phyloP scores from a whole-genome alignment of 805 yeast genomes.

The Yamadazyma phyllophila region DNA sequence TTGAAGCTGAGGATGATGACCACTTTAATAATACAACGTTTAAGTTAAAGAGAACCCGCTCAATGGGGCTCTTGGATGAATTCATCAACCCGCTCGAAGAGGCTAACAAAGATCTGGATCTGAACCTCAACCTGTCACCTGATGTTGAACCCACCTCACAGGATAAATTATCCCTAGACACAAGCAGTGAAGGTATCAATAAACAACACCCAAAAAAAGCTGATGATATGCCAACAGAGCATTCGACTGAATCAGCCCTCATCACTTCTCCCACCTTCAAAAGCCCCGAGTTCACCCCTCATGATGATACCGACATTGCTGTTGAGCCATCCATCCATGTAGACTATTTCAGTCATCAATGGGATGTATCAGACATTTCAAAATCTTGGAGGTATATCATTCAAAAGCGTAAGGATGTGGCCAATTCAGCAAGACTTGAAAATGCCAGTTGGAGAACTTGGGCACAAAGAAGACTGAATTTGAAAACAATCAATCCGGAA shows the following conservation, averaged over 20 bases:
- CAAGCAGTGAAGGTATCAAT: background rate
- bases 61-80: conserved; percentile 77
- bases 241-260: background rate
- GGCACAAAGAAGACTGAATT: conserved; percentile 72
- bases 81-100: conserved; percentile 38
- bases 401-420: conserved; percentile 75
- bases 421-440: conserved; percentile 47
- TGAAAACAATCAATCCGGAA: conserved; percentile 83
- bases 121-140: too few relatives aligned
- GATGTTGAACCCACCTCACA: background rate
- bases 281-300: conserved; percentile 49
- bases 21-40: conserved; percentile 71
- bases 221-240: too few relatives aligned
- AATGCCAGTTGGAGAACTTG: conserved; percentile 91
- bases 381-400: conserved; percentile 95
- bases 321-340: conserved; percentile 87
- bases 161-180: background rate
- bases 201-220: background rate
- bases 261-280: conserved; percentile 13
- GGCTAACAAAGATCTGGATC: conserved; percentile 3
- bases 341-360: conserved; percentile 90
- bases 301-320: conserved; percentile 79
- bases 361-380: conserved; percentile 93
- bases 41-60: conserved; percentile 75
- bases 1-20: conserved; percentile 68